These are phyloP conservation scores for Cyberlindnera misumaiensis DNA, from an alignment of 805 yeast genomes.

Conservation along the genomic window DNA sequence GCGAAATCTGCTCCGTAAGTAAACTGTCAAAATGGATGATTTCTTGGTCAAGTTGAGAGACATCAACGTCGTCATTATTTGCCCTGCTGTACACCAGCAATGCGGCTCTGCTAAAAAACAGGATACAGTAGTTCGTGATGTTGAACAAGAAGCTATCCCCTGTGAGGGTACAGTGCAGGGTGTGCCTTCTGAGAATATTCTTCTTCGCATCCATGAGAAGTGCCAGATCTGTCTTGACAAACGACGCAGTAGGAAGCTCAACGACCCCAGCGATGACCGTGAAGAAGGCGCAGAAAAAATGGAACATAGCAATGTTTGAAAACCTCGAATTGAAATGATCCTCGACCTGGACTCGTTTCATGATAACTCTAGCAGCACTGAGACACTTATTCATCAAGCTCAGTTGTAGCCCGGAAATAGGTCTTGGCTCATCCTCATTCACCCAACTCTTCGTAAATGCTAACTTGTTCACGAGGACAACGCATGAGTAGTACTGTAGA, in stretches of 20 bases:
- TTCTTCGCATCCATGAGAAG: conserved; percentile 5
- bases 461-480: conserved; percentile 21
- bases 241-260: conserved; percentile 16
- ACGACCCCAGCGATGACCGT: conserved; percentile 18
- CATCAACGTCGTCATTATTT: conserved; percentile 3
- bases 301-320: conserved; percentile 11
- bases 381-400: conserved; percentile 15
- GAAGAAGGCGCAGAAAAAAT: conserved; percentile 21
- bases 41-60: conserved; percentile 5
- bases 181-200: conserved; percentile 4
- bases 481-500: conserved; percentile 14
- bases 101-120: conserved; percentile 17
- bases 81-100: conserved; percentile 14
- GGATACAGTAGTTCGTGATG: conserved; percentile 11
- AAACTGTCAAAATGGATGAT: conserved; percentile 4
- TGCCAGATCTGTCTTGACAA: conserved; percentile 9
- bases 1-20: conserved; percentile 1
- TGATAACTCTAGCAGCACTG: conserved; percentile 16
- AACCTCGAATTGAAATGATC: conserved; percentile 5
- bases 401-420: neutral
- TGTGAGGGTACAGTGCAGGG: neutral
- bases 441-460: conserved; percentile 15
- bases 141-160: conserved; percentile 1
- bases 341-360: conserved; percentile 4
- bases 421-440: neutral